Conservation (phyloP, 106 monocot species). For the Cymbidium sinense region DNA sequence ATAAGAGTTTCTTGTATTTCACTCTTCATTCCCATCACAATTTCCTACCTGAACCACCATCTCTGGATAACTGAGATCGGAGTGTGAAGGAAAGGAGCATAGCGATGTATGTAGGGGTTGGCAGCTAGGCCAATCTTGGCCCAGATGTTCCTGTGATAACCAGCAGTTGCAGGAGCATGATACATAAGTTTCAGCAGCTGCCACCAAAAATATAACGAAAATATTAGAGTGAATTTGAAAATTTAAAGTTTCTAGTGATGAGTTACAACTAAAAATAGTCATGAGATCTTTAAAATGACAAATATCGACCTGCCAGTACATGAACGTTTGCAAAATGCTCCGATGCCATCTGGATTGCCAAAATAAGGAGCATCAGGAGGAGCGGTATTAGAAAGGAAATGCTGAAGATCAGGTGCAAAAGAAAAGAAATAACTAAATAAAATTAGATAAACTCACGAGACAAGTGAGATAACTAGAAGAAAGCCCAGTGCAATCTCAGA, state of each 20-base stretch:
- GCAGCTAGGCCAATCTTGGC: conserved; percentile 31
- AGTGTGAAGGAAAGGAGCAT: conserved; percentile 52
- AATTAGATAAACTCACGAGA: conserved; percentile 60
- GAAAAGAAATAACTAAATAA: background rate
- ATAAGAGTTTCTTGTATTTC: background rate
- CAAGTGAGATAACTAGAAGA: conserved; percentile 65
- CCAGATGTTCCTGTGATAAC: conserved; percentile 63
- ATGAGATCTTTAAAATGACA: background rate
- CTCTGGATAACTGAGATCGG: conserved; percentile 56
- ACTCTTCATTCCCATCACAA: background rate
- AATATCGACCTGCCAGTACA: conserved; percentile 86
- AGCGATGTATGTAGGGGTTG: conserved; percentile 42
- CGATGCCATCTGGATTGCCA: conserved; percentile 75
- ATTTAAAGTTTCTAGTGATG: background rate
- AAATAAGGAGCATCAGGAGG: conserved; percentile 4
- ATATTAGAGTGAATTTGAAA: background rate
- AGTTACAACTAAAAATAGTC: background rate
- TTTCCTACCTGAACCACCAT: conserved; percentile 67
- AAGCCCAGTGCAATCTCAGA: conserved; percentile 76
- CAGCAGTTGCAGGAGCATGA: conserved; percentile 58
- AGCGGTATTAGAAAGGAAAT: background rate
- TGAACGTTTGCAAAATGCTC: conserved; percentile 77
- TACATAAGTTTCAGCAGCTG: conserved; percentile 94
- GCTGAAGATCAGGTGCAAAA: conserved; percentile 3
- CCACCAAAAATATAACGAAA: conserved; percentile 8